Evolutionary conservation across 306 rosid species (phyloP), one percentile per base, ranked within the genome.

Genomic region (Medicago arabica): DNA sequence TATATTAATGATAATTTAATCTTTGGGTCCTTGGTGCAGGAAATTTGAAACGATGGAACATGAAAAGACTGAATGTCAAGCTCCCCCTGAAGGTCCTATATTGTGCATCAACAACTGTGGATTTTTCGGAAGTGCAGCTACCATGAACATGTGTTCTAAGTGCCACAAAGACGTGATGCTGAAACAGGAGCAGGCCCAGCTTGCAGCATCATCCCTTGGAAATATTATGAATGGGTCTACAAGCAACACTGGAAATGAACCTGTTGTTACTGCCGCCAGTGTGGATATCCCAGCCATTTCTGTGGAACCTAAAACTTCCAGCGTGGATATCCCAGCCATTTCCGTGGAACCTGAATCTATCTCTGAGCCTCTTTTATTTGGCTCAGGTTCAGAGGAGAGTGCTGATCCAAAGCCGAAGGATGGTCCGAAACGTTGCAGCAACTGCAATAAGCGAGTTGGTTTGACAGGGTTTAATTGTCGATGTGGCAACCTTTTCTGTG

Each of bases 71-170:
- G 98, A 89, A 83, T 93, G 98, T 70, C 93, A 93, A 82, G 91
- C 98, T 75, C 87, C 92, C 23, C 97, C 93, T 3, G 97, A 93
- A 72, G 97, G 96, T 80, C 97, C 98, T 44, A 70, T 91, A 46
- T 78, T 93, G 85, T 93, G 97, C 78, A 14, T 91, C 79, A 93
- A 93, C 85, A 91, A 89, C 67, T 93, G 97, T 88, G 97, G 98
- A 21, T 93, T 93, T 82, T 91, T 93, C 34, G 98, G 97, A 39
- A 90, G 98, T 36, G 88, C 92, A 17, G 96, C 98, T 66, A 91
- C 98, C 13, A 86, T 86, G 95, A 93, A 93, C 80, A 91, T 93
- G 98, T 93, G 98, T 81, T 93, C 98, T 38, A 93, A 93, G 83
- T 93, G 98, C 81, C 97, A 93, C 85, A 93, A 89, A 85, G 97